Percentiles rank a stretch among this genome's conserved stretches.
These are phyloP conservation scores for Dalbergia oliveri DNA, from an alignment of 306 rosid genomes.

Conservation along the genomic window DNA sequence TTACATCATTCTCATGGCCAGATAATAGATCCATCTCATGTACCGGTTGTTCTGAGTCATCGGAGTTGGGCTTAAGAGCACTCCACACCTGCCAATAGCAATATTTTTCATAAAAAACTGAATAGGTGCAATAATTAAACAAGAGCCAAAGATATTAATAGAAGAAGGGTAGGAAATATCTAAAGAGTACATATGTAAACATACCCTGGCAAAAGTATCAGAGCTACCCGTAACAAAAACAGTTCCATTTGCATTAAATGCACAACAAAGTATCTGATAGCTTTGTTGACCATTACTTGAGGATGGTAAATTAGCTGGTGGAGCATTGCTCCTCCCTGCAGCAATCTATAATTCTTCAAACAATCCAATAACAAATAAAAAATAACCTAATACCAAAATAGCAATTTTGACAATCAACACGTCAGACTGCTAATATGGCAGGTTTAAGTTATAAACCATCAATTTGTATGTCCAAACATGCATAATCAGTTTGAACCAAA, in stretches of 20 bases:
- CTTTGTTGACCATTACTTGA: constrained; percentile 69
- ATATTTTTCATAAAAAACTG: constrained; percentile 40
- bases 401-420: constrained; percentile 41
- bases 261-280: constrained; percentile 88
- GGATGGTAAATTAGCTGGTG: constrained; percentile 63
- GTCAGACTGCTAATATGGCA: constrained; percentile 46
- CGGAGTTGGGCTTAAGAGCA: constrained; percentile 68
- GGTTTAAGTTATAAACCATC: constrained; percentile 24
- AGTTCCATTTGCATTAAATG: constrained; percentile 88
- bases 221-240: constrained; percentile 95
- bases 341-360: constrained; percentile 45
- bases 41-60: constrained; percentile 68
- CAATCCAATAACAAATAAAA: constrained; percentile 36
- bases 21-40: constrained; percentile 86
- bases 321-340: constrained; percentile 77
- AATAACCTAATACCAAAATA: constrained; percentile 32
- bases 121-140: constrained; percentile 46
- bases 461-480: constrained; percentile 17
- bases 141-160: constrained; percentile 37
- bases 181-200: constrained; percentile 36
- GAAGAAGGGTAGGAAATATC: constrained; percentile 44
- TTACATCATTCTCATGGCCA: constrained; percentile 93
- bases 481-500: constrained; percentile 24
- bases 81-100: constrained; percentile 81
- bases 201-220: constrained; percentile 89